Conservation (phyloP, 2,329 filamentous ascomycete species). For the Xylaria sp. region DNA sequence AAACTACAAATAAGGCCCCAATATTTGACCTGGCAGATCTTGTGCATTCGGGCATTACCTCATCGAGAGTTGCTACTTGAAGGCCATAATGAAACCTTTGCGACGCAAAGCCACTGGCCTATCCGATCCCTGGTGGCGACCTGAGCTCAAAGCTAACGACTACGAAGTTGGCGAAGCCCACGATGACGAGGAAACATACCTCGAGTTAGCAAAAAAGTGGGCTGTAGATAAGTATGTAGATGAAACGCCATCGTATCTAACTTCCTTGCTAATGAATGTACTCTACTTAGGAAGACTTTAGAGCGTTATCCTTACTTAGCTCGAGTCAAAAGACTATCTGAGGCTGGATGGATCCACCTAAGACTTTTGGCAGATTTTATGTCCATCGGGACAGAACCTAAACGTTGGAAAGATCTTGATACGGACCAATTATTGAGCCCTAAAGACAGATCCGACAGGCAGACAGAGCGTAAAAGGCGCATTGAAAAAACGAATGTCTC, state of each 20-base stretch:
- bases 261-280: slow-evolving; percentile 5
- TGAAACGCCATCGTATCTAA: neutral
- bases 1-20: slow-evolving; percentile 13
- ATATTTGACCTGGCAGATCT: neutral
- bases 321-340: slow-evolving; percentile 32
- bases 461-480: slow-evolving; percentile 17
- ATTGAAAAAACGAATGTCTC: slow-evolving; percentile 33
- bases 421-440: neutral
- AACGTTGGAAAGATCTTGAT: slow-evolving; percentile 33
- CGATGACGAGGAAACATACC: slow-evolving; percentile 26
- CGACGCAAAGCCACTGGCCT: neutral
- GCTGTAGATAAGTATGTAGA: slow-evolving; percentile 25
- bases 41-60: neutral
- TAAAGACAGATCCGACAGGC: slow-evolving; percentile 6
- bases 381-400: slow-evolving; percentile 40
- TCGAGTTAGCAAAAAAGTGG: slow-evolving; percentile 22
- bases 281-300: slow-evolving; percentile 5
- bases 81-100: slow-evolving; percentile 4
- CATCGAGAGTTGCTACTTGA: neutral
- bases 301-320: slow-evolving; percentile 26
- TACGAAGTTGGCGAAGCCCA: slow-evolving; percentile 35
- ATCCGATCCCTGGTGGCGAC: slow-evolving; percentile 30
- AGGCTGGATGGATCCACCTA: slow-evolving; percentile 36
- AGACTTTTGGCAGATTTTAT: slow-evolving; percentile 40
- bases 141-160: slow-evolving; percentile 28